Evolutionary conservation across 768 basidiomycete genomes (phyloP).

Genomic region (Cubamyces lactineus): DNA sequence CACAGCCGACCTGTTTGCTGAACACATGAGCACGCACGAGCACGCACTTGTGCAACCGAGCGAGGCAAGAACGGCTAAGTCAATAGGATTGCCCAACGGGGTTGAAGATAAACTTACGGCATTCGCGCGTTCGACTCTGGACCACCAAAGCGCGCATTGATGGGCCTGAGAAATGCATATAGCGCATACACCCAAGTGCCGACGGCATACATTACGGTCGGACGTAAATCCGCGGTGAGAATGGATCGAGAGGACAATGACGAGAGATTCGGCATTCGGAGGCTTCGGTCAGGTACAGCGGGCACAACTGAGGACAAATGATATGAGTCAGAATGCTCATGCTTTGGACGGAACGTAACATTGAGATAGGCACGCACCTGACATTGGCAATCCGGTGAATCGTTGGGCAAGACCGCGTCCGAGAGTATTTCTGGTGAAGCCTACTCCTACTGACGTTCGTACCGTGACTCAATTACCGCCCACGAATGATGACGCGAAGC

Average conservation of each 20-base stretch:
- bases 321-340: too few species aligned
- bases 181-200: neutral
- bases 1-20: neutral
- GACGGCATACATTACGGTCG: neutral
- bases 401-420: too few species aligned
- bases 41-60: neutral
- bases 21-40: neutral
- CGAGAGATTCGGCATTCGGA: neutral
- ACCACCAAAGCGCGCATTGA: neutral
- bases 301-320: too few species aligned
- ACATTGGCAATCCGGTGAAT: too few species aligned
- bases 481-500: too few species aligned
- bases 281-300: neutral
- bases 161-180: neutral
- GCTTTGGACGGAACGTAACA: too few species aligned
- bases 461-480: too few species aligned
- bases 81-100: neutral
- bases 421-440: too few species aligned
- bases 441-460: too few species aligned
- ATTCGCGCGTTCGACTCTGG: neutral
- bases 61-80: neutral
- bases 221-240: neutral
- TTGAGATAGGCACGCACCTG: too few species aligned
- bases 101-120: neutral
- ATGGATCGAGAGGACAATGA: neutral